phyloP scores from a whole-genome alignment of 768 basidiomycete species.

The Lanmaoa rubissima region DNA sequence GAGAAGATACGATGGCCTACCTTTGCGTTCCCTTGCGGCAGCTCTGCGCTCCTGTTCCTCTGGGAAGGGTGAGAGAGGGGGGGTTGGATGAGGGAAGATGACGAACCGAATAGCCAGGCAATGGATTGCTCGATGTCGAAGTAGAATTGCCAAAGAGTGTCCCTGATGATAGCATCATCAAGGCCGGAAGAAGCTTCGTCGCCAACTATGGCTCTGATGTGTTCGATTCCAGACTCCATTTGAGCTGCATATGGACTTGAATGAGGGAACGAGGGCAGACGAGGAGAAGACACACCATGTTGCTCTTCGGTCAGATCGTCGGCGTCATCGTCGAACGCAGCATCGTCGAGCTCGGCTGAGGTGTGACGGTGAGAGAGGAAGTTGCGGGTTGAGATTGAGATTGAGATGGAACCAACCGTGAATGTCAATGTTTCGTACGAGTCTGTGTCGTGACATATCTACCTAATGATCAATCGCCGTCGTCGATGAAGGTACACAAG shows the following conservation, averaged over 20 bases:
- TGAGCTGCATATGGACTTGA: slow-evolving; percentile 42
- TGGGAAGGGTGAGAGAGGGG: slow-evolving; percentile 26
- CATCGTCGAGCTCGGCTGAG: slow-evolving; percentile 86
- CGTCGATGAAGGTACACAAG: background rate
- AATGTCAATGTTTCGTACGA: slow-evolving; percentile 83
- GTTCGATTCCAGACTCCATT: slow-evolving; percentile 69
- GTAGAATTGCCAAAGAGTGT: slow-evolving; percentile 82
- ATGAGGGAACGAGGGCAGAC: background rate
- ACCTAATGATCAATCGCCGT: slow-evolving; percentile 7
- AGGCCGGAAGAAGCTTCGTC: slow-evolving; percentile 61
- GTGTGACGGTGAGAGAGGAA: background rate
- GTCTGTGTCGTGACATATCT: slow-evolving; percentile 84
- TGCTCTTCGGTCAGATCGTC: slow-evolving; percentile 83
- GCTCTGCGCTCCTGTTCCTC: slow-evolving; percentile 69
- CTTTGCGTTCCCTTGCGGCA: slow-evolving; percentile 74
- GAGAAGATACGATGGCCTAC: slow-evolving; percentile 53
- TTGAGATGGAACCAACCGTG: slow-evolving; percentile 43
- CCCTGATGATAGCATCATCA: slow-evolving; percentile 71
- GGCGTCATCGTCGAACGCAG: slow-evolving; percentile 72
- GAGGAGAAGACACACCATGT: slow-evolving; percentile 50
- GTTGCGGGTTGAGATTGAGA: background rate
- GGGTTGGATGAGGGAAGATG: background rate
- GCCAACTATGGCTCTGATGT: slow-evolving; percentile 68
- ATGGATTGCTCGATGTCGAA: slow-evolving; percentile 82
- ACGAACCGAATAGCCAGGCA: slow-evolving; percentile 70